Conservation (phyloP, 2,329 filamentous ascomycete genomes). For the Tolypocladium cylindrosporum region DNA sequence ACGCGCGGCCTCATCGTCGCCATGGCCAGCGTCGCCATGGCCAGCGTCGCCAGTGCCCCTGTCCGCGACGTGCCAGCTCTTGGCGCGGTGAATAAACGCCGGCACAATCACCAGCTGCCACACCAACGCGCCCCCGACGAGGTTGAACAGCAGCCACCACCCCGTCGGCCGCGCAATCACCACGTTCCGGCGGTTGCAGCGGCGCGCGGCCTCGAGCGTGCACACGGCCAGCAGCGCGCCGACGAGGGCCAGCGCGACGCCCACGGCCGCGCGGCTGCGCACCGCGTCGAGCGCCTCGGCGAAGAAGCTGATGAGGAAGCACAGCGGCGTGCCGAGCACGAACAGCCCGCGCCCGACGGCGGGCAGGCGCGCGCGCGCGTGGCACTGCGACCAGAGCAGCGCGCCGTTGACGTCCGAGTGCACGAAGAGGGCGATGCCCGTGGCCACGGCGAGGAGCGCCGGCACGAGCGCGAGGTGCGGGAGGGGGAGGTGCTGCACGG, state of each 20-base stretch:
- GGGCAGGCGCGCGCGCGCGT: conserved; percentile 34
- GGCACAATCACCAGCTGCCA: conserved; percentile 43
- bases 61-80: conserved; percentile 17
- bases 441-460: conserved; percentile 33
- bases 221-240: conserved; percentile 37
- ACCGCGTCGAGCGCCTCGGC: conserved; percentile 28
- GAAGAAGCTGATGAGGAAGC: conserved; percentile 42
- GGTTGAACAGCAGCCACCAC: conserved; percentile 37
- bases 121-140: conserved; percentile 37
- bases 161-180: conserved; percentile 27
- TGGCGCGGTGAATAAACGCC: conserved; percentile 34
- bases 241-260: conserved; percentile 31
- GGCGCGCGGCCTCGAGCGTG: conserved; percentile 38
- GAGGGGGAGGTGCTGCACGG: conserved; percentile 42
- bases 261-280: conserved; percentile 30
- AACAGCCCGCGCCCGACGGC: conserved; percentile 30
- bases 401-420: conserved; percentile 40
- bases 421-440: conserved; percentile 29
- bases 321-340: conserved; percentile 33
- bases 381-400: conserved; percentile 44
- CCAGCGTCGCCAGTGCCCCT: not conserved
- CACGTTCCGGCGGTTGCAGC: conserved; percentile 25
- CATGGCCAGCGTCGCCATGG: not conserved
- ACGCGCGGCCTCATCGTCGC: not conserved
- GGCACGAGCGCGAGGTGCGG: conserved; percentile 41